Evolutionary conservation across 2,329 filamentous ascomycete species (phyloP).

Genomic region (Aspergillus pseudoterreus): DNA sequence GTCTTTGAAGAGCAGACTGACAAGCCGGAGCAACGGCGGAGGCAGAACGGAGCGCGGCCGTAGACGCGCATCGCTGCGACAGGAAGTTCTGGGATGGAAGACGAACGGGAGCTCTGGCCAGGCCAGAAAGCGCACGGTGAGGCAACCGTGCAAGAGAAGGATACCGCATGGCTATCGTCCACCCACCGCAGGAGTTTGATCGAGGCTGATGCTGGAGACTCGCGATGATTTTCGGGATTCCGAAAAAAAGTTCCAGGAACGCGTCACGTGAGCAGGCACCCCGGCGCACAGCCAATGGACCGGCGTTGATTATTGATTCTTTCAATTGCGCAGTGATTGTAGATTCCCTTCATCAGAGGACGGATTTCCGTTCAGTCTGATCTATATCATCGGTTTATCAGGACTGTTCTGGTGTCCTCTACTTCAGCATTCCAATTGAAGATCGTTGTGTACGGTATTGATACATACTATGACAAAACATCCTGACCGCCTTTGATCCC

Average conservation of each 20-base stretch:
- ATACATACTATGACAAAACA: slow-evolving; percentile 2
- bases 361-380: too few relatives aligned
- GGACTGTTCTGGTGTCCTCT: too few relatives aligned
- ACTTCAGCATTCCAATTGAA: too few relatives aligned
- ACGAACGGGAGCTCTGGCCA: slow-evolving; percentile 31
- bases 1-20: slow-evolving; percentile 35
- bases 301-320: neutral
- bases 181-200: slow-evolving; percentile 24
- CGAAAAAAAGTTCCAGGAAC: slow-evolving; percentile 39
- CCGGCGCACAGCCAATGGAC: slow-evolving; percentile 9
- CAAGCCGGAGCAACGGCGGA: slow-evolving; percentile 26
- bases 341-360: too few relatives aligned
- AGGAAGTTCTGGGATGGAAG: slow-evolving; percentile 34
- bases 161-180: slow-evolving; percentile 36
- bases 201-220: slow-evolving; percentile 19
- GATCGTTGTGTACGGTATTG: neutral
- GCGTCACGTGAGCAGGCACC: slow-evolving; percentile 23
- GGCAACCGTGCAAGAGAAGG: slow-evolving; percentile 40
- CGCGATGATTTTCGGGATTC: slow-evolving; percentile 21
- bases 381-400: too few relatives aligned
- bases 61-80: slow-evolving; percentile 38
- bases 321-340: too few relatives aligned
- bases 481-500: slow-evolving; percentile 12
- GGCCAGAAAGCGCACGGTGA: slow-evolving; percentile 34
- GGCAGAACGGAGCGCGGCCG: slow-evolving; percentile 32